A percentile compares a stretch with the other conserved stretches of the same genome.
Evolutionary conservation across 768 basidiomycete species (phyloP).

Genomic region (Calocybe indica): DNA sequence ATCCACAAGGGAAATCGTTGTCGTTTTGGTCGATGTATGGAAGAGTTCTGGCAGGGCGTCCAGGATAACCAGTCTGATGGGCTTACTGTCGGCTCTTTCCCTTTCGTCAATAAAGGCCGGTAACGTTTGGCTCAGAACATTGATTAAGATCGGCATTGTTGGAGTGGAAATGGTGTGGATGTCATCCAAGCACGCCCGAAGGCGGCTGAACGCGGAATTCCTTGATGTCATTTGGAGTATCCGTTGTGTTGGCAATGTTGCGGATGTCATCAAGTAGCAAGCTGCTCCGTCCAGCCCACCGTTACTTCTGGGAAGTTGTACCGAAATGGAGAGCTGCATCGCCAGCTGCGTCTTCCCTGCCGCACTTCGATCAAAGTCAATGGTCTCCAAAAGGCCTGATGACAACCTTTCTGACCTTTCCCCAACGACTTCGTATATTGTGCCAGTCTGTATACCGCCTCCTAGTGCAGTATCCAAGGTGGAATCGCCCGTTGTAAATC

Average conservation of each 20-base stretch:
- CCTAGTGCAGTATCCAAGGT: constrained; percentile 64
- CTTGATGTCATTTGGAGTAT: constrained; percentile 58
- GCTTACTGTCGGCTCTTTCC: constrained; percentile 32
- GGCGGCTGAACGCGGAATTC: constrained; percentile 39
- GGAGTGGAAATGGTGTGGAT: constrained; percentile 59
- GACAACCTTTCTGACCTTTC: constrained; percentile 60
- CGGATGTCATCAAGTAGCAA: constrained; percentile 75
- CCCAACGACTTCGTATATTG: constrained; percentile 84
- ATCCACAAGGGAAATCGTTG: constrained; percentile 57
- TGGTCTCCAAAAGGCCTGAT: neutral
- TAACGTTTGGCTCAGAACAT: constrained; percentile 48
- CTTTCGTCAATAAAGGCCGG: constrained; percentile 41
- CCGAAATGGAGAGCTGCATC: constrained; percentile 73
- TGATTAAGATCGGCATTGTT: constrained; percentile 46
- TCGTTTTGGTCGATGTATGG: constrained; percentile 54
- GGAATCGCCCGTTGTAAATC: constrained; percentile 70
- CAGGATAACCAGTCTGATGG: constrained; percentile 75
- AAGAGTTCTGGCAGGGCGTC: constrained; percentile 89
- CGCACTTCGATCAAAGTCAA: constrained; percentile 46
- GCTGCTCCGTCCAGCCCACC: constrained; percentile 63
- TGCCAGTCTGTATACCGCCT: constrained; percentile 74
- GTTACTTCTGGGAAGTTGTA: constrained; percentile 57
- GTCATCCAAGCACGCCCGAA: constrained; percentile 42
- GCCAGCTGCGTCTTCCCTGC: constrained; percentile 94
- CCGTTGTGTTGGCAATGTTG: constrained; percentile 61